phyloP scores from a whole-genome alignment of 495 filamentous ascomycete genomes.

The Gamarada debralockiae region DNA sequence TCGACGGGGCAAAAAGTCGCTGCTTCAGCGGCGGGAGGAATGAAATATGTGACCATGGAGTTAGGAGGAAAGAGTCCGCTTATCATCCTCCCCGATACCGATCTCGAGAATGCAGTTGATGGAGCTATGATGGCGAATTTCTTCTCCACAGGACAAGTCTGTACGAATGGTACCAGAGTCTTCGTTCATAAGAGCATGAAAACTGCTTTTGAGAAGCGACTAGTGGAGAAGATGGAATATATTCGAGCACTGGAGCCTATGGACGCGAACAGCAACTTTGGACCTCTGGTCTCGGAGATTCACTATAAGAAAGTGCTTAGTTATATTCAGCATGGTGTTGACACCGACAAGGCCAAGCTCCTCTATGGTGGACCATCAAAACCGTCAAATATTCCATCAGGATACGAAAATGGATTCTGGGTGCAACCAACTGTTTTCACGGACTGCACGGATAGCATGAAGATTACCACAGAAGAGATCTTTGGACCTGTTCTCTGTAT shows the following conservation, averaged over 20 bases:
- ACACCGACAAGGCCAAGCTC: slow-evolving; percentile 63
- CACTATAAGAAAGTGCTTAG: slow-evolving; percentile 66
- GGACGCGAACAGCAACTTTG: slow-evolving; percentile 68
- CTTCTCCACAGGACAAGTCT: slow-evolving; percentile 78
- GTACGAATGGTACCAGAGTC: slow-evolving; percentile 79
- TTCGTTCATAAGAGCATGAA: slow-evolving; percentile 65
- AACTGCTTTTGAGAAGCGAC: slow-evolving; percentile 53
- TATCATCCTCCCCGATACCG: slow-evolving; percentile 66
- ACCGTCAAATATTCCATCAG: slow-evolving; percentile 41
- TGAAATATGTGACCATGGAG: slow-evolving; percentile 87
- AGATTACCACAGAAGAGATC: slow-evolving; percentile 71
- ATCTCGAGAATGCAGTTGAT: slow-evolving; percentile 70
- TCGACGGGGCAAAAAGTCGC: slow-evolving; percentile 73
- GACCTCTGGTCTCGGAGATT: slow-evolving; percentile 62
- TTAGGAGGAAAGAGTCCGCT: slow-evolving; percentile 77
- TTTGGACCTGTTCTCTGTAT: slow-evolving; percentile 80
- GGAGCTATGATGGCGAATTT: slow-evolving; percentile 89
- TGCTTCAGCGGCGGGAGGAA: slow-evolving; percentile 60
- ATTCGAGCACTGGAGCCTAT: slow-evolving; percentile 66
- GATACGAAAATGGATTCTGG: slow-evolving; percentile 60
- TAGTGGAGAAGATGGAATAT: slow-evolving; percentile 64
- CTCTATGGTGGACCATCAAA: slow-evolving; percentile 62
- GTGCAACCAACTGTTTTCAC: slow-evolving; percentile 72
- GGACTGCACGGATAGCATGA: slow-evolving; percentile 65
- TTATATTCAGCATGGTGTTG: slow-evolving; percentile 68